Evolutionary conservation across 2,329 filamentous ascomycete species (phyloP).

Genomic region (Mycogone perniciosa): DNA sequence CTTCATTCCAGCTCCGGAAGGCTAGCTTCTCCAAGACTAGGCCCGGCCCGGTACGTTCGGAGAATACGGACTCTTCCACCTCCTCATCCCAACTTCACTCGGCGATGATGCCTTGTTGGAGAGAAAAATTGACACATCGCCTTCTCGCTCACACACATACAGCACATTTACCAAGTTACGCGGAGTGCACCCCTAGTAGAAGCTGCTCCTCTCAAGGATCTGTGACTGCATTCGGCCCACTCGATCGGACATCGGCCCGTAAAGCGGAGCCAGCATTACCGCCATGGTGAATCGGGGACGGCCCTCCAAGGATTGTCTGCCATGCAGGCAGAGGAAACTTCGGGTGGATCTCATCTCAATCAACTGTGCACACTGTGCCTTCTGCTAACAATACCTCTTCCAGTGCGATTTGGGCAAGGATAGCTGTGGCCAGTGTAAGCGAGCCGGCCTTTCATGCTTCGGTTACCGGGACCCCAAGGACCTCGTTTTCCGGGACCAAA

Average conservation of each 20-base stretch:
- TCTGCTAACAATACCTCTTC: background rate
- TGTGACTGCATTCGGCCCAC: background rate
- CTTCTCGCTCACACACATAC: too few relatives aligned
- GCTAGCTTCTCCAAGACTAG: slow-evolving; percentile 1
- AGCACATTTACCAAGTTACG: too few relatives aligned
- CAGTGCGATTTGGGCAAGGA: slow-evolving; percentile 18
- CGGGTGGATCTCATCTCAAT: slow-evolving; percentile 9
- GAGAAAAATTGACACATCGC: too few relatives aligned
- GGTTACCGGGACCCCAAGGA: slow-evolving; percentile 21
- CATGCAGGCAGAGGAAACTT: slow-evolving; percentile 20
- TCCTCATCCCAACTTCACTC: background rate
- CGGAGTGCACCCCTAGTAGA: too few relatives aligned
- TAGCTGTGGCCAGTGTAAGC: slow-evolving; percentile 20
- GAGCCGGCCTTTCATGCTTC: slow-evolving; percentile 19
- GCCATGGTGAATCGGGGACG: slow-evolving; percentile 20
- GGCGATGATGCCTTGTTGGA: too few relatives aligned
- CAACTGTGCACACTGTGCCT: background rate
- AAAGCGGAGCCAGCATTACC: background rate
- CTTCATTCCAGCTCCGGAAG: slow-evolving; percentile 4
- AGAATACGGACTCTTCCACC: background rate
- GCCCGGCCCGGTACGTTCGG: background rate
- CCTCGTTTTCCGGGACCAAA: slow-evolving; percentile 21
- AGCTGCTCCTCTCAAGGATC: background rate
- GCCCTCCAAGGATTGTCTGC: slow-evolving; percentile 19
- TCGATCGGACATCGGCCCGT: background rate